Base-by-base conservation (phyloP, 352 stramenopile species). In the Globisporangium paroecandrum region DNA sequence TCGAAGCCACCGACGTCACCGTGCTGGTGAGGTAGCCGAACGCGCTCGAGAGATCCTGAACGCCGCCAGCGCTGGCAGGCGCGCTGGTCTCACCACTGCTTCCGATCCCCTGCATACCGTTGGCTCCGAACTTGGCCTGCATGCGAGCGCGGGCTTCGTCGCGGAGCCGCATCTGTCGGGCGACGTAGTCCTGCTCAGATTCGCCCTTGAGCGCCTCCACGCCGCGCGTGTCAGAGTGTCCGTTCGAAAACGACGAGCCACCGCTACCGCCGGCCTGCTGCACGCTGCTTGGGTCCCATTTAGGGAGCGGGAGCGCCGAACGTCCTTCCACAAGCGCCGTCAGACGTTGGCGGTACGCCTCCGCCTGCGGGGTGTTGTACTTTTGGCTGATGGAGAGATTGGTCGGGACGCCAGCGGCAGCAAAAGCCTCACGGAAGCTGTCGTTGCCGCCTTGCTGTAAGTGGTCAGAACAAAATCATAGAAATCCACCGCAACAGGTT, bases 151-250 rank as follows among this genome's bases (percentile, higher is more conserved):
- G 83, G 12, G 87, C 87, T 65, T 94, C 84, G 62, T 94, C 87
- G 0, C 80, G 77, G 27, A 94, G 73, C 20, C 81, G 85, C 73
- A 89, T 74, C 75, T 94, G 87, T 8, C 82, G 75, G 41, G 82
- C 79, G 34, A 93, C 81, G 66, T 94, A 94, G 53, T 92, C 82
- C 66, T 87, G 70, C 60, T 94, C 85, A 4, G 79, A 85, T 69
- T 94, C 87, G 47, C 87, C 87, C 71, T 93, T 91, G 61, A 94
- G 82, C 32, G 87, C 87, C 55, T 94, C 87, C 18, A 94, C 82
- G 32, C 87, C 87, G n/a, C 78, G 78, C 27, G 74, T 79, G 68
- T 93, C 86, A 8, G 78, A 74, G 43, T 60, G 67, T 46, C 70
- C 70, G 53, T 69, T 76, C 25, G 76, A 78, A 15, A 73, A 86